These are phyloP conservation scores for Polymyxa betae DNA, from an alignment of 208 protist species.

Conservation along the genomic window DNA sequence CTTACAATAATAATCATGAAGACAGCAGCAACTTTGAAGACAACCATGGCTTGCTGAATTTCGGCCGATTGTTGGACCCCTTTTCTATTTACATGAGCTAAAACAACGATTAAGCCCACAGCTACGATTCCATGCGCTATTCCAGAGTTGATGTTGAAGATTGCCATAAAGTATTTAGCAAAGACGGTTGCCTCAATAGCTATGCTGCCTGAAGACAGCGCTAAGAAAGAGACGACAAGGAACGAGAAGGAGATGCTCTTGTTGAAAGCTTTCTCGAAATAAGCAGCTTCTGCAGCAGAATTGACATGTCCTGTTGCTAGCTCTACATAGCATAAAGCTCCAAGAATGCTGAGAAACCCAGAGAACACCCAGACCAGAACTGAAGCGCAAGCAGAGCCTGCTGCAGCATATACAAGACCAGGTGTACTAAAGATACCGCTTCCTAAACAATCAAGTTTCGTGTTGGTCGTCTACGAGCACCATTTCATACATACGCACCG, in stretches of 20 bases:
- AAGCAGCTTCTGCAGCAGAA: neutral
- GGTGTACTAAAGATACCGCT: conserved; percentile 39
- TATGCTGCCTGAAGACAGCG: neutral
- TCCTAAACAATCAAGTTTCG: neutral
- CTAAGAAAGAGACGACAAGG: conserved; percentile 2
- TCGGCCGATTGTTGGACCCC: neutral
- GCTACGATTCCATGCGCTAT: neutral
- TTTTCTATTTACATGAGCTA: neutral
- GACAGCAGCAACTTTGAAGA: conserved; percentile 36
- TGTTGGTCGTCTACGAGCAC: neutral
- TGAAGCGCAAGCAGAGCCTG: neutral
- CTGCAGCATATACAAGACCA: neutral
- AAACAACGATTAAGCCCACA: conserved; percentile 10
- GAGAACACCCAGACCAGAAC: neutral
- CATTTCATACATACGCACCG: neutral
- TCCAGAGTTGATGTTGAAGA: neutral
- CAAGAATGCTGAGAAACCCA: neutral
- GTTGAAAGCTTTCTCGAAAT: conserved; percentile 53
- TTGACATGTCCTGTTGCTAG: conserved; percentile 15
- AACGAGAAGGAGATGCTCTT: neutral
- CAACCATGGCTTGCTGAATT: conserved; percentile 34
- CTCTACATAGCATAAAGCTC: conserved; percentile 31
- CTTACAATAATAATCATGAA: neutral
- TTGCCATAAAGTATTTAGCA: neutral
- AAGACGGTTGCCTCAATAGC: conserved; percentile 45